Evolutionary conservation across 257 asterid species (phyloP).

Genomic region (Nicotiana sylvestris): DNA sequence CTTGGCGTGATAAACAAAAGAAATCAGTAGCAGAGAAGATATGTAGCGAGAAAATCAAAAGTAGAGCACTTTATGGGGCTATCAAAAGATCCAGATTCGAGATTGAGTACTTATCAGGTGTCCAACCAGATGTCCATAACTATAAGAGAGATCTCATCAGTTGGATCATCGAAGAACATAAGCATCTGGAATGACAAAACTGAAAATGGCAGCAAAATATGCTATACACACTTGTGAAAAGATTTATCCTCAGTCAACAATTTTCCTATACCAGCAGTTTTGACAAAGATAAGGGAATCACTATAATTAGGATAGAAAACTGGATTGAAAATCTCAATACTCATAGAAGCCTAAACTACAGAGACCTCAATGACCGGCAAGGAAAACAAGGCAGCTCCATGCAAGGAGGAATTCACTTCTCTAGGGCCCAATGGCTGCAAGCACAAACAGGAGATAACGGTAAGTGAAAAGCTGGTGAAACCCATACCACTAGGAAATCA

Average conservation of each 20-base stretch:
- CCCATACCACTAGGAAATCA: background rate
- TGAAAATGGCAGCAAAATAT: background rate
- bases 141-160: background rate
- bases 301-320: background rate
- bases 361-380: background rate
- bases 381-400: too few relatives aligned
- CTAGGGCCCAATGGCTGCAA: background rate
- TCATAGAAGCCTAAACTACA: background rate
- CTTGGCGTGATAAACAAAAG: background rate
- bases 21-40: background rate
- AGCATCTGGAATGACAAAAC: background rate
- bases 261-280: too few relatives aligned
- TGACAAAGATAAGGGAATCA: too few relatives aligned
- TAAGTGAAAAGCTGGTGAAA: background rate
- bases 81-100: background rate
- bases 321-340: background rate
- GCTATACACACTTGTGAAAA: background rate
- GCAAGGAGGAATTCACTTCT: background rate
- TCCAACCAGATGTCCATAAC: background rate
- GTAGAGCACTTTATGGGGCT: background rate
- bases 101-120: too few relatives aligned
- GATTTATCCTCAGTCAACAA: background rate
- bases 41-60: background rate
- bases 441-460: background rate
- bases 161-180: background rate